A percentile compares a stretch with the other conserved stretches of the same genome.
Conservation (phyloP, 805 yeast species). For the Kuraishia piskuri region DNA sequence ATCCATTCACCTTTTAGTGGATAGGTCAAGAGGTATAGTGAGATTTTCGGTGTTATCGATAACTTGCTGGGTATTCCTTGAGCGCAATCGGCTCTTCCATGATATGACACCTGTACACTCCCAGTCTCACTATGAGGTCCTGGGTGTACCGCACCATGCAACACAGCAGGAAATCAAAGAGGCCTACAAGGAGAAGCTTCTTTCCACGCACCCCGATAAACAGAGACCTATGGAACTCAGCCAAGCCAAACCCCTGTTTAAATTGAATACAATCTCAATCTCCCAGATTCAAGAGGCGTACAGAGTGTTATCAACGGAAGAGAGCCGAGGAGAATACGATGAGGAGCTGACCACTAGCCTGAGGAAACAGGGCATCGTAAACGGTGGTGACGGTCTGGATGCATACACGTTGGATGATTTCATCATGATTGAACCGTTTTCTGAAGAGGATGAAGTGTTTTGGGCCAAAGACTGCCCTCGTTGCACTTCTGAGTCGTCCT, state of each 20-base stretch:
- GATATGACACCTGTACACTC: not conserved
- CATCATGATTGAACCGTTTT: slow-evolving; percentile 17
- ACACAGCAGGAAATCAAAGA: slow-evolving; percentile 34
- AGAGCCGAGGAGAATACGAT: slow-evolving; percentile 43
- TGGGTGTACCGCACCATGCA: slow-evolving; percentile 39
- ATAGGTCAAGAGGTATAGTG: not conserved
- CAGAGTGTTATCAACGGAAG: slow-evolving; percentile 34
- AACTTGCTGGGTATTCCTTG: not conserved
- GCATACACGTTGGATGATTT: slow-evolving; percentile 58
- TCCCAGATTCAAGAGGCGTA: slow-evolving; percentile 59
- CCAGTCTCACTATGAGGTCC: slow-evolving; percentile 41
- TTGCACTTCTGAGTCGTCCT: slow-evolving; percentile 45
- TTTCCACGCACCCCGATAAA: slow-evolving; percentile 79
- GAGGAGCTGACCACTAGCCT: slow-evolving; percentile 12
- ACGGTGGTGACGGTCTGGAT: slow-evolving; percentile 66
- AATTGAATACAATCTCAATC: slow-evolving; percentile 13
- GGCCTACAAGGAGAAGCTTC: slow-evolving; percentile 56
- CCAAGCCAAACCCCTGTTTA: slow-evolving; percentile 6
- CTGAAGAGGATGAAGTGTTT: not conserved
- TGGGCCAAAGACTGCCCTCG: slow-evolving; percentile 59
- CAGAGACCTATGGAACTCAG: slow-evolving; percentile 2
- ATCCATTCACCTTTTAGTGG: not conserved
- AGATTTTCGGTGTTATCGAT: not conserved
- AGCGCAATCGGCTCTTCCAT: not conserved
- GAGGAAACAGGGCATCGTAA: slow-evolving; percentile 28